Percentiles rank a stretch among this genome's conserved stretches.
Evolutionary conservation across 495 filamentous ascomycete genomes (phyloP).

Genomic region (Cairneyella variabilis): DNA sequence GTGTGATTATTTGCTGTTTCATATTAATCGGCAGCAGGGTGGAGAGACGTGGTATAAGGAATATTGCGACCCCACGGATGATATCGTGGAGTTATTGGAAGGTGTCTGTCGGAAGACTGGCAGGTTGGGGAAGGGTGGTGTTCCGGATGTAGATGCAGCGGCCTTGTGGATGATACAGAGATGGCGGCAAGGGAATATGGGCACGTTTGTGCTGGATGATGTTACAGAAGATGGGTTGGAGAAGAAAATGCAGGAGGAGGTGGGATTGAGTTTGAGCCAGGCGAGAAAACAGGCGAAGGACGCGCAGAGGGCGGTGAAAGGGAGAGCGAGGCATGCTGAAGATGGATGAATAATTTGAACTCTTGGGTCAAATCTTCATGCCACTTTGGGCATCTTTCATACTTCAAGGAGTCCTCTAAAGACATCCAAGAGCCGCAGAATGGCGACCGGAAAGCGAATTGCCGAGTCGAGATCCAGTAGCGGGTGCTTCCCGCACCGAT

Average conservation of each 20-base stretch:
- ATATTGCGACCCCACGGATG: constrained; percentile 76
- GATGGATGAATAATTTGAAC: not conserved
- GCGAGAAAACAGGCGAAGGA: constrained; percentile 37
- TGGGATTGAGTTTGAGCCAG: constrained; percentile 29
- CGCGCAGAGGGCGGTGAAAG: constrained; percentile 25
- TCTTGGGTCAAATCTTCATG: too few relatives aligned
- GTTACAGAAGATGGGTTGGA: constrained; percentile 54
- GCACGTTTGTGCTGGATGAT: constrained; percentile 76
- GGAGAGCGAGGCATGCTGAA: constrained; percentile 9
- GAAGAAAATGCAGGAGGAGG: constrained; percentile 36
- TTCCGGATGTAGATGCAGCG: constrained; percentile 65
- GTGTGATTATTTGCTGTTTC: constrained; percentile 86
- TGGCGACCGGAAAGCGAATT: too few relatives aligned
- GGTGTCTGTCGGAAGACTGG: constrained; percentile 69
- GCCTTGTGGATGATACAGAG: constrained; percentile 82
- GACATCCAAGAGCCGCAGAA: too few relatives aligned
- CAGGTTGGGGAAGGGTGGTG: constrained; percentile 69
- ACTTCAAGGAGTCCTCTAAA: too few relatives aligned
- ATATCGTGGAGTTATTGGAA: constrained; percentile 64
- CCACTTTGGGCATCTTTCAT: too few relatives aligned
- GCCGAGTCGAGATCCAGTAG: too few relatives aligned
- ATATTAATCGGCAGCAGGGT: constrained; percentile 55
- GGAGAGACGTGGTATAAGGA: constrained; percentile 47
- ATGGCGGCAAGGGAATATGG: constrained; percentile 75
- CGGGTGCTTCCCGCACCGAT: too few relatives aligned